Base-by-base conservation (phyloP, 345 rosid species). In the Arabidopsis arenosa region DNA sequence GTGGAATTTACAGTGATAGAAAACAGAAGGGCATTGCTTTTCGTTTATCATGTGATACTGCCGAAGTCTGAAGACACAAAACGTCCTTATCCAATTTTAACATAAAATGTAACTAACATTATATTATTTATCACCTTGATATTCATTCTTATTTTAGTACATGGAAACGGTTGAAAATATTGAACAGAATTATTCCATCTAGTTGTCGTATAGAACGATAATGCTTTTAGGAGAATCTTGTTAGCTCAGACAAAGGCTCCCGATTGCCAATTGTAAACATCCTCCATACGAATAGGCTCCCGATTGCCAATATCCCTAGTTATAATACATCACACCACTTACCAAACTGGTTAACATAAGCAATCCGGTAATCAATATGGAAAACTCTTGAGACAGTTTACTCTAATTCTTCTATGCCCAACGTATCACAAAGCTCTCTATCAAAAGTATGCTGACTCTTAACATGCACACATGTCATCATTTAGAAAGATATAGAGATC, bases 241-340 rank as follows among this genome's bases (percentile, higher is more conserved):
- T 23, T 14, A 14, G 72, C 61, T 14, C 10, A 36, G 36, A 36
- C 48, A 52, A 44, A 40, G 72, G 49, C 45, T 52, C 48, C 23
- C 11, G 7, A 14, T 37, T 37, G 71, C 21, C 48, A 23, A 39
- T 2, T 12, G 7, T 23, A 36, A 37, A 14, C 61, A 28, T 68
- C 72, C 72, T 32, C 30, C 2, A 23, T 2, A 23, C 21, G 68
- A 63, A 15, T n/a, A 33, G n/a, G 32, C 30, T 66, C 70, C 58
- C 33, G 21, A 18, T 18, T 36, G 53, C 63, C 63, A 56, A 14
- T 13, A 55, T 68, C 72, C 72, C 72, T 30, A 69, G 18, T 43
- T 55, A 15, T 17, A 15, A 9, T 11, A 68, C 53, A 56, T 32
- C 54, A 55, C 54, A 57, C 73, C 74, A 70, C 74, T 70, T 12